Percentiles rank a stretch among this genome's conserved stretches.
These are phyloP conservation scores for Chloropicon primus DNA, from an alignment of 139 green algal species.

Conservation along the genomic window DNA sequence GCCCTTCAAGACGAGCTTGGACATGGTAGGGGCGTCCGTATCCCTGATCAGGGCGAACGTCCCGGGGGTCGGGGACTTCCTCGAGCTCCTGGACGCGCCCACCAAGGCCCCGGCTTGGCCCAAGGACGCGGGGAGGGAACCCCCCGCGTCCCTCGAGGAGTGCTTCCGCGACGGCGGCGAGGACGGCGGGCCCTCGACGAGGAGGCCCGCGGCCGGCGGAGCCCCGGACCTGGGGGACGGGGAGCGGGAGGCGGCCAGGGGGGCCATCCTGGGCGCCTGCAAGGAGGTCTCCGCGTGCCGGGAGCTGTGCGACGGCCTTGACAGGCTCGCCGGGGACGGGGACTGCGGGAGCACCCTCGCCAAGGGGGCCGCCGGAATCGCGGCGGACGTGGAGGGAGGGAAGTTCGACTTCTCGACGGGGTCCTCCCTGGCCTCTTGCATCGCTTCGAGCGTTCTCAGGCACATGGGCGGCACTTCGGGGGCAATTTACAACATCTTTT, in stretches of 20 bases:
- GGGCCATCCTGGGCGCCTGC: background rate
- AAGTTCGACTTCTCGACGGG: conserved; percentile 15
- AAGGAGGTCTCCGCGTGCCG: background rate
- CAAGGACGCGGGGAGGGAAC: conserved; percentile 4
- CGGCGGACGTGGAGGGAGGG: conserved; percentile 10
- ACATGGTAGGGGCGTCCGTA: conserved; percentile 53
- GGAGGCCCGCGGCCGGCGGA: background rate
- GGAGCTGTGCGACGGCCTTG: conserved; percentile 10
- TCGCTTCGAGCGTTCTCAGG: conserved; percentile 21
- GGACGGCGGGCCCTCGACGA: background rate
- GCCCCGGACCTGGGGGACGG: background rate
- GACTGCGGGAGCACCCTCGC: conserved; percentile 64
- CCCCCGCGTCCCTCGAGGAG: conserved; percentile 10
- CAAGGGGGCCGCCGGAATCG: conserved; percentile 33
- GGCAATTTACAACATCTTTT: conserved; percentile 34
- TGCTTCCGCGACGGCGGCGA: conserved; percentile 7
- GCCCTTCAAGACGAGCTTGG: conserved; percentile 57
- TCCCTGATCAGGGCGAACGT: conserved; percentile 22
- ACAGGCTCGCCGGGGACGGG: conserved; percentile 56
- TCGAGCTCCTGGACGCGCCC: conserved; percentile 40
- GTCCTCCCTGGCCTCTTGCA: background rate
- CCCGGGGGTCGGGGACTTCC: conserved; percentile 14
- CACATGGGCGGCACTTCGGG: conserved; percentile 56
- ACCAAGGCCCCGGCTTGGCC: conserved; percentile 20
- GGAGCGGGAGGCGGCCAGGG: background rate